Base-by-base conservation (phyloP, 768 basidiomycete species). In the Boletus bicolor region DNA sequence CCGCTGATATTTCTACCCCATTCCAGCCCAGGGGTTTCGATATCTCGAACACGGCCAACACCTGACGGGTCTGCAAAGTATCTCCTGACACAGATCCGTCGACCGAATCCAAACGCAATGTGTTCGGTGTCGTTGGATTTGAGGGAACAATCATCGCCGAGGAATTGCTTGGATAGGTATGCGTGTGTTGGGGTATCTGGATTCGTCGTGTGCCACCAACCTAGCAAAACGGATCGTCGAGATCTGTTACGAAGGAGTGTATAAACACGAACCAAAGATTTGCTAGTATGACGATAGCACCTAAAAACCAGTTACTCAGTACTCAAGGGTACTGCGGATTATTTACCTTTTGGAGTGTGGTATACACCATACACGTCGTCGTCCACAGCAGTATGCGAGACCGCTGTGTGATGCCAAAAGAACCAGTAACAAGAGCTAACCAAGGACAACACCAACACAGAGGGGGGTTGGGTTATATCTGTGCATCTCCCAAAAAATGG, bases 291-390 rank as follows among this genome's bases (percentile, higher is more conserved):
- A 24, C 21, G 21, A 49, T 30, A 1, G 62, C 46, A 26, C 62
- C 63, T 64, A 17, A 2, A 24, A 26, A 30, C 2, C 15, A 4
- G 4, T 0, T 2, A 8, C 12, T n/a, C 0, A 7, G 19, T 2
- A 8, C 12, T n/a, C 0, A 7, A 21, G 35, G 21, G 24, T 6
- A 17, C 38, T 6, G 2, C 14, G 0, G 1, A 24, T 7, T 17
- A 51, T 12, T 46, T 8, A 59, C 62, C 53, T 52, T 75, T 74
- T 5, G 83, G 82, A 49, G 85, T 85, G 11, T 77, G 65, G 50
- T 79, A 79, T 17, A 76, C 74, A 28, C 64, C 60, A 51, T 77
- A 79, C 7, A 71, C 51, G 41, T 78, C 77, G 26, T 78, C 76
- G n/a, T 73, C 56, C 0, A 74, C 74, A 3, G 64, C 24, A 7